Evolutionary conservation across 345 rosid genomes (phyloP), one percentile per base, ranked within the genome.

Genomic region (Xanthoceras sorbifolium): DNA sequence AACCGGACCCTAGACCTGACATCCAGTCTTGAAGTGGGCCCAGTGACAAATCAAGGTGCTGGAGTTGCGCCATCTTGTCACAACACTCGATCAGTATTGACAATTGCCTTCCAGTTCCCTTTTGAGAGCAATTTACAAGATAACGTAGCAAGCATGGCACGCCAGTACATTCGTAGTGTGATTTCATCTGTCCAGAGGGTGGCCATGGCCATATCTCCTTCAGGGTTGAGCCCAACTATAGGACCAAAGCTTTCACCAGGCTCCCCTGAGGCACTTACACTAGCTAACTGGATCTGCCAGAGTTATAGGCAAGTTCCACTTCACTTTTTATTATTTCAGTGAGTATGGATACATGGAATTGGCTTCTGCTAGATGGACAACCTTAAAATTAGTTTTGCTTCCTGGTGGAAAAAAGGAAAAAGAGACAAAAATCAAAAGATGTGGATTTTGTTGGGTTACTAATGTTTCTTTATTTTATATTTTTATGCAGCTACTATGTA

Each of bases 41-140:
- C 92, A 31, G 87, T 88, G 11, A 80, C 91, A 34, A 86, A 86
- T 68, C 78, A 77, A 72, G 69, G 86, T 22, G 52, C 89, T 2
- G 96, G 90, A 55, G 94, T 91, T 84, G 86, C 81, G 18, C 76
- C 80, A 26, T 74, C 91, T 14, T 67, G 81, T 75, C 87, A 84
- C 5, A 82, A 79, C 69, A 64, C 88, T 9, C 90, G 98, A 69
- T 97, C 98, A 0, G 93, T 97, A 65, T 86, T 97, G 82, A 94
- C 98, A 4, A 94, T 97, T n/a, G 99, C 99, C 42, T 94, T 97
- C 81, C 99, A 97, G 80, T 94, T 97, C 86, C 98, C 98, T 11
- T 94, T 91, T 61, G 98, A 94, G 74, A 85, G 84, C 87, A 90
- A 84, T 81, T 84, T 93, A 68, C 98, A 92, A 77, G 99, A 97